Base-by-base conservation (phyloP, 1,284 basidiomycete species). In the Ceratobasidium sp. region DNA sequence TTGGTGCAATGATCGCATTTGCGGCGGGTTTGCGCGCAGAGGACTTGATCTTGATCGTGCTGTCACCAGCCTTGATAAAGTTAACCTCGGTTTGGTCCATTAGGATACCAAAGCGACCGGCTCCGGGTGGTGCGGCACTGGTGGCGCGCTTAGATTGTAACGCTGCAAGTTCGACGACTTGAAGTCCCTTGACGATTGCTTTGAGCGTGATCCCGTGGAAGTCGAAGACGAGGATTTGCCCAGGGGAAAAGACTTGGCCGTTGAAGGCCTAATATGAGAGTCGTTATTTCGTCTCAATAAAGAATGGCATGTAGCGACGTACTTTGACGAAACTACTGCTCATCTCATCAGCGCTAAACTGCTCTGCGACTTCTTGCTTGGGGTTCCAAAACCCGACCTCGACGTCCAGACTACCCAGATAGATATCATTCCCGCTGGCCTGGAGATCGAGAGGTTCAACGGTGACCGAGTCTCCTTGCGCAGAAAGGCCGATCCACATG, bases 1-100 rank as follows among this genome's bases (percentile, higher is more conserved):
- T 98, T 1, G 97, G 95, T 0, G 96, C 92, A 9, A 99, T 86
- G 77, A 99, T 98, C 0, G 97, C 96, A 79, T 98, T 99, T 14
- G 96, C 89, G 3, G 95, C 90, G 0, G 94, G 94, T 90, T 93
- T 93, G 80, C 94, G 98, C 12, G 92, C 89, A 75, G 93, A 96
- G 28, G 93, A 91, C 82, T 97, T 98, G 79, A 99, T 85, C 83
- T 94, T 96, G 80, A 99, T 93, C 21, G 85, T 80, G 76, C 91
- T 93, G 59, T 89, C 85, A 0, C 90, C 86, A 1, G 93, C 91
- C 80, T 97, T 97, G 80, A 94, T 84, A 81, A 98, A 90, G 23
- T 90, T 94, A 57, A 99, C 83, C 76, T 97, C 93, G 6, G 96
- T 97, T 80, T 92, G 92, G 74, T 92, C 89, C 87, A 97, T 96